phyloP scores from a whole-genome alignment of 179 eudicot species.

The Spinacia oleracea region DNA sequence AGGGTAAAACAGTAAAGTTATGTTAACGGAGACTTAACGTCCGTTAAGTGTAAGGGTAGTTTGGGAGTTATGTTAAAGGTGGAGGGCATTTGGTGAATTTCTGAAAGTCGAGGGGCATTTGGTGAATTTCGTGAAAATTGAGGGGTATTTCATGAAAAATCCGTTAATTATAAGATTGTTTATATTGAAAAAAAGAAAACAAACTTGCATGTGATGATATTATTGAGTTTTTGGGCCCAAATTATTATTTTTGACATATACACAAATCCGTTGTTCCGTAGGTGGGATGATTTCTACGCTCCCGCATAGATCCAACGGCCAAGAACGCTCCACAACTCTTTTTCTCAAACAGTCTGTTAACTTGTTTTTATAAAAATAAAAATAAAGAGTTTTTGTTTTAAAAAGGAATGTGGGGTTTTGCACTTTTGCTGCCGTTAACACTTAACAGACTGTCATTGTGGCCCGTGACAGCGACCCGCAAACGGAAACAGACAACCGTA shows the following conservation, averaged over 20 bases:
- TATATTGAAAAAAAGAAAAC: too few relatives aligned
- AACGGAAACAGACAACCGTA: constrained; percentile 4
- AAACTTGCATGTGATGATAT: constrained; percentile 11
- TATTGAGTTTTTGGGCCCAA: constrained; percentile 22
- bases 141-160: too few relatives aligned
- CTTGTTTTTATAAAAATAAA: background rate
- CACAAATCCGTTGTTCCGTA: background rate
- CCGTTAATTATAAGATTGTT: too few relatives aligned
- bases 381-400: background rate
- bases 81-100: too few relatives aligned
- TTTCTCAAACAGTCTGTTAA: too few relatives aligned
- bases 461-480: background rate
- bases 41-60: too few relatives aligned
- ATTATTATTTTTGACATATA: background rate
- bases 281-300: constrained; percentile 10
- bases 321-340: constrained; percentile 2
- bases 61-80: too few relatives aligned
- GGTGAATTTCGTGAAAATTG: too few relatives aligned
- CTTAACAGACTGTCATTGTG: constrained; percentile 8
- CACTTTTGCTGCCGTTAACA: constrained; percentile 11
- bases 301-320: constrained; percentile 17
- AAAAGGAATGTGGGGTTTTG: constrained; percentile 6
- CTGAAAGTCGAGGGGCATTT: too few relatives aligned
- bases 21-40: too few relatives aligned
- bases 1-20: too few relatives aligned